These are phyloP conservation scores for Thalassiosira hispida DNA, from an alignment of 352 stramenopile species.

Conservation along the genomic window DNA sequence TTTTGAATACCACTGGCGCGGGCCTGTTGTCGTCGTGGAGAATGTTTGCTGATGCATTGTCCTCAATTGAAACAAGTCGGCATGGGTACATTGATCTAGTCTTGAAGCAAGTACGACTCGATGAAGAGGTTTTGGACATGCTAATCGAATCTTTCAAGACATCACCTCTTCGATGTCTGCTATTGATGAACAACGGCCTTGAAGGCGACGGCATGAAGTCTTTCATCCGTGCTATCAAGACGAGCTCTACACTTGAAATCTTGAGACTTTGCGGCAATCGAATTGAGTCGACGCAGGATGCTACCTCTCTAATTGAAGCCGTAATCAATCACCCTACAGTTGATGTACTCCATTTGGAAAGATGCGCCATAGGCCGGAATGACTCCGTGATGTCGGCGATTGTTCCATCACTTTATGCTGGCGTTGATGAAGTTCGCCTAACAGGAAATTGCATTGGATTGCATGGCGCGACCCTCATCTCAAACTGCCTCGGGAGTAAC, in stretches of 20 bases:
- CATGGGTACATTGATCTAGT: neutral
- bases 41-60: neutral
- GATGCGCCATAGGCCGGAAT: neutral
- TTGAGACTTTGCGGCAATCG: neutral
- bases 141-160: neutral
- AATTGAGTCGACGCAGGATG: neutral
- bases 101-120: neutral
- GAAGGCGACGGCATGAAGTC: neutral
- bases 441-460: constrained; percentile 10
- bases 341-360: neutral
- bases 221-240: neutral
- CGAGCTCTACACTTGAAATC: neutral
- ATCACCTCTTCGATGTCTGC: neutral
- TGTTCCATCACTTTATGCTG: neutral
- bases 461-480: neutral
- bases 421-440: neutral
- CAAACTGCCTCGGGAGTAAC: neutral
- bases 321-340: neutral
- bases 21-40: neutral
- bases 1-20: constrained; percentile 3
- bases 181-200: neutral
- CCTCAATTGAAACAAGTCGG: neutral
- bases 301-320: neutral
- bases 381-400: neutral
- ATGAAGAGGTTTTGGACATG: neutral